Evolutionary conservation across 164 flowering plant genomes (phyloP), one percentile per base, ranked within the genome.

Genomic region (Platanus orientalis): DNA sequence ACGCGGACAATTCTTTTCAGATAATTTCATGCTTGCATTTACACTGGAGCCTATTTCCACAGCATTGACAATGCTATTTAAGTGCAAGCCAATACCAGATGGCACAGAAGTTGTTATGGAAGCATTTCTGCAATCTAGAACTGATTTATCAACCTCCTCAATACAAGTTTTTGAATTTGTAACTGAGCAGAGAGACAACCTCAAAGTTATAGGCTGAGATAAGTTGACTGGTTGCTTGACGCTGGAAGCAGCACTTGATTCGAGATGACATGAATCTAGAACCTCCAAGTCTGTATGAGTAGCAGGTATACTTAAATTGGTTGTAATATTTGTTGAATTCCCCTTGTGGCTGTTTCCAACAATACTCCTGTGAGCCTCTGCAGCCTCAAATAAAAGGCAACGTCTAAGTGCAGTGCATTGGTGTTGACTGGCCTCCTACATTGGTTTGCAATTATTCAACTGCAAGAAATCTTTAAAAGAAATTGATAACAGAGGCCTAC

Each of bases 21-120:
- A 39, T 26, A 60, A 57, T 51, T 71, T 65, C 60, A 60, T 25
- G 56, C 69, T 57, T 54, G 69, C 57, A 58, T 61, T 58, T 40
- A 71, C 63, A 52, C 58, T 58, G 56, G 57, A 54, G 32, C 71
- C 71, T 29, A 63, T 26, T 63, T 78, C 70, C 30, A 67, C 58
- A 51, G 75, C 27, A 62, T 60, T 81, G 53, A 77, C 75, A 66
- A 82, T 69, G 67, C 84, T 81, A 54, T 86, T 83, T 51, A 86
- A 76, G 70, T 86, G 92, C 77, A 89, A 73, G 61, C 92, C 92
- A 49, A 84, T 79, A 32, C 87, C 83, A 39, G 76, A 74, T 40
- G 87, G 82, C 75, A 69, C 80, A 58, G 80, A 63, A 66, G 59
- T 69, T 26, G 49, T 24, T 44, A 67, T 40, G 39, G 70, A 32